Base-by-base conservation (phyloP, 2,329 filamentous ascomycete species). In the Colletotrichum aenigma region DNA sequence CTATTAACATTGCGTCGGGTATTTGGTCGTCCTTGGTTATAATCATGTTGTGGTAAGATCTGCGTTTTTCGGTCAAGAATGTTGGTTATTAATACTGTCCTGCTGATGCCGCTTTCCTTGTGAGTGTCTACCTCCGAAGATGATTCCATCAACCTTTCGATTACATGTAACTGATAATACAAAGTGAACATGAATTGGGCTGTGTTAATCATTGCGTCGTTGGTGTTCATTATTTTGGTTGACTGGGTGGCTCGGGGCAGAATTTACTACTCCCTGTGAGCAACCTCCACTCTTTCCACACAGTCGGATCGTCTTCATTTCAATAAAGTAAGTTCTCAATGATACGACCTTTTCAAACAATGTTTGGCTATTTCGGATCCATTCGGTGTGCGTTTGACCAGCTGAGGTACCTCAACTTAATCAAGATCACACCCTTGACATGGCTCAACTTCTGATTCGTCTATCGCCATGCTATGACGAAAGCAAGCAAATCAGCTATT, bases 281-380 rank as follows among this genome's bases (percentile, higher is more conserved):
- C n/a, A 43, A 52, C 43, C n/a, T 6, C n/a, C n/a, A n/a, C n/a
- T n/a, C 10, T 52, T 21, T 21, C 3, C 10, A 12, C 3, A 48
- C 18, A 21, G 38, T n/a, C 9, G 18, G 43, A 24, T 52, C 2
- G n/a, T 7, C n/a, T 21, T 13, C n/a, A 21, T 10, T 52, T 21
- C 3, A 52, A 21, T n/a, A 4, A 21, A 52, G 2, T 1, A 2
- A 13, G 4, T 13, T 3, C 12, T 13, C 5, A 0, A 3, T 12
- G 38, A 48, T 6, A 6, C 18, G 3, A 5, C 38, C 10, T 48
- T 48, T n/a, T 3, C 0, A 43, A 48, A 12, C 18, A n/a, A n/a
- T 43, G 4, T 43, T 43, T 43, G 5, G n/a, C 18, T 48, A n/a
- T 48, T n/a, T 48, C 6, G 7, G 5, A 48, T 48, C 6, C 6